Conservation (phyloP, 495 filamentous ascomycete species). For the Penicillium cataractarum region DNA sequence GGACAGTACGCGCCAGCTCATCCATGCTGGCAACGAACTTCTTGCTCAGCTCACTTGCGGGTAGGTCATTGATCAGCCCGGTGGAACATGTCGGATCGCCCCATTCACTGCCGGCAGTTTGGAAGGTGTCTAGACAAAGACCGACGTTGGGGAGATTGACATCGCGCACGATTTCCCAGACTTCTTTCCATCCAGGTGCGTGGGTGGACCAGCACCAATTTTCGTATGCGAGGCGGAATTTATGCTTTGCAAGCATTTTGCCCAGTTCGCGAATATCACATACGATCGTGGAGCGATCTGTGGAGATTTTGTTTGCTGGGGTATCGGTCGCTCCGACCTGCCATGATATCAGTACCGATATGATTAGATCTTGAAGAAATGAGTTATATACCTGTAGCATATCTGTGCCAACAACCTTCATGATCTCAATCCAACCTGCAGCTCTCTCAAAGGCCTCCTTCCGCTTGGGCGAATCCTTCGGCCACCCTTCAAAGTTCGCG, state of each 20-base stretch:
- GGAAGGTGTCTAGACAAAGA: conserved; percentile 82
- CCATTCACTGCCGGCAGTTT: conserved; percentile 76
- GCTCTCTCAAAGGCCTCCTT: conserved; percentile 69
- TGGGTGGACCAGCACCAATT: conserved; percentile 86
- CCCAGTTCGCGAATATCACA: conserved; percentile 65
- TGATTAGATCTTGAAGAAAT: neutral
- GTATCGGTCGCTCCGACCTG: conserved; percentile 73
- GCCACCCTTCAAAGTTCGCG: conserved; percentile 80
- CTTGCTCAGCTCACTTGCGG: conserved; percentile 47
- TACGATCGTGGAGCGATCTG: conserved; percentile 52
- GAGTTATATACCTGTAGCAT: conserved; percentile 63
- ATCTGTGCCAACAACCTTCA: conserved; percentile 70
- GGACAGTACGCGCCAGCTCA: conserved; percentile 58
- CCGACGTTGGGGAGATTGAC: conserved; percentile 70
- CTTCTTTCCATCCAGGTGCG: conserved; percentile 67
- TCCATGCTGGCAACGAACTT: conserved; percentile 57
- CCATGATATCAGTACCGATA: neutral
- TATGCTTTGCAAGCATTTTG: conserved; percentile 60
- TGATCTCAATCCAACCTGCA: conserved; percentile 70
- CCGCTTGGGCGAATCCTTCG: conserved; percentile 56
- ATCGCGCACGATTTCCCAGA: conserved; percentile 66
- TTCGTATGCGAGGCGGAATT: conserved; percentile 72
- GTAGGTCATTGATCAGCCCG: conserved; percentile 54
- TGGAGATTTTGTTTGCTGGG: conserved; percentile 52
- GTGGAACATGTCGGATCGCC: conserved; percentile 71